phyloP scores from a whole-genome alignment of 257 asterid genomes.

The Capsicum chinense region DNA sequence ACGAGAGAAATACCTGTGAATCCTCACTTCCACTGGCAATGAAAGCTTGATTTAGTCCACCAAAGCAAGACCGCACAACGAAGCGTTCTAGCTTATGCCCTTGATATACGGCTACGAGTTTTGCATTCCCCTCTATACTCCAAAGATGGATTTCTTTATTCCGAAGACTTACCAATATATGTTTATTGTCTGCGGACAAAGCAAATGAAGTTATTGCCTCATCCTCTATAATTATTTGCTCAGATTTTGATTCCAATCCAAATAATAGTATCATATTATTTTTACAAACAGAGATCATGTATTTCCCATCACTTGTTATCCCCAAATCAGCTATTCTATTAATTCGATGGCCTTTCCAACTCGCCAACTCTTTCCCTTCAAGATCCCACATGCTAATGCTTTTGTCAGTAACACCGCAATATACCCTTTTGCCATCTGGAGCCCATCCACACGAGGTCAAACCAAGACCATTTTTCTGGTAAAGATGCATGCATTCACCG shows the following conservation, averaged over 20 bases:
- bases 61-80: conserved; percentile 84
- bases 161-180: conserved; percentile 69
- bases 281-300: conserved; percentile 71
- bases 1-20: conserved; percentile 65
- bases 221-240: conserved; percentile 75
- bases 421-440: conserved; percentile 69
- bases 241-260: conserved; percentile 74
- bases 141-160: conserved; percentile 90
- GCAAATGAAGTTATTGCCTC: conserved; percentile 71
- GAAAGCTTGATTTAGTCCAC: conserved; percentile 81
- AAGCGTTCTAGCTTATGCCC: conserved; percentile 86
- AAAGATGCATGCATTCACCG: conserved; percentile 73
- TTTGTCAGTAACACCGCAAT: conserved; percentile 74
- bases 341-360: conserved; percentile 86
- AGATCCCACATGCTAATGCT: conserved; percentile 87
- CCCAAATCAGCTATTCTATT: conserved; percentile 71
- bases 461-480: conserved; percentile 73
- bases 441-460: conserved; percentile 89
- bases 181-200: conserved; percentile 70
- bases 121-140: conserved; percentile 63
- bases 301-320: conserved; percentile 64
- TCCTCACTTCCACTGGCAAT: conserved; percentile 97
- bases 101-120: conserved; percentile 64
- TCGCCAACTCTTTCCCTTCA: conserved; percentile 77
- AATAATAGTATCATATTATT: conserved; percentile 58